Evolutionary conservation across 1,284 basidiomycete genomes (phyloP).

Genomic region (Sanguinoderma infundibulare): DNA sequence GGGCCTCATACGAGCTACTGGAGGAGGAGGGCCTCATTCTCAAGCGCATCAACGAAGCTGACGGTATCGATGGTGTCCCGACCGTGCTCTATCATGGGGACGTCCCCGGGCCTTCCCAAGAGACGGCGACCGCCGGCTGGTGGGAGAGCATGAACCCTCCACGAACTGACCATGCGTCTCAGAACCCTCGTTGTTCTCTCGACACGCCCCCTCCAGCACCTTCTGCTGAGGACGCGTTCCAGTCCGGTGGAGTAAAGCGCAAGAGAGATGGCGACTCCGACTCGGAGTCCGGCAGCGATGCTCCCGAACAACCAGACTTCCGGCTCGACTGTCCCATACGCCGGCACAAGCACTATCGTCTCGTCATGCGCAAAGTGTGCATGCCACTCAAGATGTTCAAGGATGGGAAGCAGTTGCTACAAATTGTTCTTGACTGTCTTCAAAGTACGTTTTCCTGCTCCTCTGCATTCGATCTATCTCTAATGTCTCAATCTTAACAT

Average conservation of each 20-base stretch:
- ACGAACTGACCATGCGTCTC: neutral
- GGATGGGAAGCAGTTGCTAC: neutral
- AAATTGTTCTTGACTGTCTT: conserved; percentile 3
- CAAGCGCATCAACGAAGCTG: neutral
- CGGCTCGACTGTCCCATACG: neutral
- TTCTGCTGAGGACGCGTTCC: no score
- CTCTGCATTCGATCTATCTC: neutral
- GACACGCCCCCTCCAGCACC: no score
- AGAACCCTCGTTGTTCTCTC: neutral
- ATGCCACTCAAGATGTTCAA: conserved; percentile 12
- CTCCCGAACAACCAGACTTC: neutral
- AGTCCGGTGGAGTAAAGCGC: neutral
- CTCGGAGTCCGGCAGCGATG: neutral
- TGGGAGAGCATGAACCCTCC: neutral
- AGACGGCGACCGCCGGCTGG: neutral
- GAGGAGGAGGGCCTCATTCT: neutral
- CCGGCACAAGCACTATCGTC: conserved; percentile 6
- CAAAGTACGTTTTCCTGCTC: neutral
- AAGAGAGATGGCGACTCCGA: neutral
- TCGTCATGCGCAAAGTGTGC: conserved; percentile 25
- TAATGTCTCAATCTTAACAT: neutral
- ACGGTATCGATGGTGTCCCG: neutral
- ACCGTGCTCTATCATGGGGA: conserved; percentile 7
- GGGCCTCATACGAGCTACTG: neutral
- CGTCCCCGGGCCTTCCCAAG: neutral